Evolutionary conservation across 768 basidiomycete genomes (phyloP), one percentile per base, ranked within the genome.

Genomic region (Bullera alba): DNA sequence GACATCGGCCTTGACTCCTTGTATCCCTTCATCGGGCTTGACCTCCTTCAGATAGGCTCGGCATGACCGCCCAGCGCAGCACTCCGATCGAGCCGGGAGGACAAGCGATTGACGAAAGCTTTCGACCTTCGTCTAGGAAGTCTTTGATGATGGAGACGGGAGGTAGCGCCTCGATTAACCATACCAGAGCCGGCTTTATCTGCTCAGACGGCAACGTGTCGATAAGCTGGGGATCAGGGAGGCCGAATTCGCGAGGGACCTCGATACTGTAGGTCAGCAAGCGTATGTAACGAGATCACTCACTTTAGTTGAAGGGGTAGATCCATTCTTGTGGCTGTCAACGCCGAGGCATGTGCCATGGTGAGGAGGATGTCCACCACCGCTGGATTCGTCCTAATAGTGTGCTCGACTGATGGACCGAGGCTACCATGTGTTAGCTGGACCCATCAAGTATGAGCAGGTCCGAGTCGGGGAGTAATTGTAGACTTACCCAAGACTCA

Each of bases 21-120:
- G 49, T 2, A 64, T 54, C 3, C 62, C 62, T 48, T 64, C 62
- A 2, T 52, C 56, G 1, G 51, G 48, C 34, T 48, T 52, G 1
- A 47, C 46, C 26, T 60, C 62, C 32, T 56, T 60, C 25, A 64
- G 41, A 42, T 64, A 58, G 6, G 62, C 62, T 35, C 56, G 50
- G 50, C 62, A 64, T 1, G 58, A 57, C 3, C 62, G 54, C 54
- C 62, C 62, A 64, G 30, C 62, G 38, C 2, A 64, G 42, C 2
- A 64, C 56, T 2, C 56, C 59, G 7, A 64, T 53, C 8, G 48
- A 29, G 1, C 58, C 62, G 15, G 46, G 10, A 4, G 48, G 51
- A 2, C 38, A 42, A 6, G 42, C 39, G 26, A 58, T 21, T 10
- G 38, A 15, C 19, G 43, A 42, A 15, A 64, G 44, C 12, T 49